phyloP scores from a whole-genome alignment of 2,329 filamentous ascomycete genomes.

The Seiridium cupressi region DNA sequence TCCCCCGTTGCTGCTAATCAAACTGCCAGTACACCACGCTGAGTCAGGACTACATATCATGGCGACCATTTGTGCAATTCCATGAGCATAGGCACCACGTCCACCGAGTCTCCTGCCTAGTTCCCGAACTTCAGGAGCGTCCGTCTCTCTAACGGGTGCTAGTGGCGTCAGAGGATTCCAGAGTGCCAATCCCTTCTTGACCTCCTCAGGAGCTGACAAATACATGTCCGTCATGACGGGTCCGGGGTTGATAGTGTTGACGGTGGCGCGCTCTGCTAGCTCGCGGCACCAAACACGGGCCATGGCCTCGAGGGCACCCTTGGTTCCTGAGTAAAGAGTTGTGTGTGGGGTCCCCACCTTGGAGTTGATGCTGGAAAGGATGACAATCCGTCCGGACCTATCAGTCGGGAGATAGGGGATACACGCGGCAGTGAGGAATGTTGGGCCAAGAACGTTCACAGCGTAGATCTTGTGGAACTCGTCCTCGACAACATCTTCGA shows the following conservation, averaged over 20 bases:
- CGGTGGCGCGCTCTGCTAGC: constrained; percentile 52
- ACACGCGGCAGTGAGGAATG: constrained; percentile 54
- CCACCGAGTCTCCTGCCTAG: constrained; percentile 12
- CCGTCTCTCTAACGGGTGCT: constrained; percentile 18
- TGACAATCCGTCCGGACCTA: constrained; percentile 56
- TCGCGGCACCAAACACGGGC: constrained; percentile 61
- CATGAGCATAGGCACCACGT: constrained; percentile 14
- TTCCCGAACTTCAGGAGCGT: constrained; percentile 13
- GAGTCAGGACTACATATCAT: constrained; percentile 15
- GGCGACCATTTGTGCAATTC: constrained; percentile 15
- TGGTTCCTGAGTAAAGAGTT: constrained; percentile 60
- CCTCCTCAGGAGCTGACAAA: constrained; percentile 49
- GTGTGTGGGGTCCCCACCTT: constrained; percentile 52
- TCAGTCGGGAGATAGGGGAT: constrained; percentile 54
- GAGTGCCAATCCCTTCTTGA: constrained; percentile 37
- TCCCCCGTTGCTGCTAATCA: constrained; percentile 16
- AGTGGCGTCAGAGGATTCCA: constrained; percentile 11
- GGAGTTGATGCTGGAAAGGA: constrained; percentile 52
- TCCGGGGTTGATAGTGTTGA: constrained; percentile 60
- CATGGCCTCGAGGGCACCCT: constrained; percentile 61
- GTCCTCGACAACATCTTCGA: constrained; percentile 43
- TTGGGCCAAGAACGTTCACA: constrained; percentile 55
- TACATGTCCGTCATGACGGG: constrained; percentile 46
- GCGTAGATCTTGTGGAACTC: constrained; percentile 55
- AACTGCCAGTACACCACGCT: constrained; percentile 15